A percentile compares a stretch with the other conserved stretches of the same genome.
Evolutionary conservation across 176 grass and related monocot genomes (phyloP).

Genomic region (Oryza nivara): DNA sequence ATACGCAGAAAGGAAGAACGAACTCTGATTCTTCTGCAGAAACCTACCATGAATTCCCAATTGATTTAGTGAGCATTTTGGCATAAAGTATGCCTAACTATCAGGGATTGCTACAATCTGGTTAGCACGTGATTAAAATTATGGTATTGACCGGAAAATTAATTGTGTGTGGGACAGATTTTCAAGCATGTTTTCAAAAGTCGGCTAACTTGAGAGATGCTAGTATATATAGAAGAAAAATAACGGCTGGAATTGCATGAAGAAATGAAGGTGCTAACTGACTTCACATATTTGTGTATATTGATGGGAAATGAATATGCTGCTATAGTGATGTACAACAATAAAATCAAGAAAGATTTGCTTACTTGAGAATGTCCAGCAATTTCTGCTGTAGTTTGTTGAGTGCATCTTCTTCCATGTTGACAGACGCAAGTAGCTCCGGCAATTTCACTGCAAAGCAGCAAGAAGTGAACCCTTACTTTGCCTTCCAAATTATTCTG

Average conservation of each 20-base stretch:
- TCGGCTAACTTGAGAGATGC: neutral
- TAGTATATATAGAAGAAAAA: constrained; percentile 5
- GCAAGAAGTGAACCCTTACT: neutral
- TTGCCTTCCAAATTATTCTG: constrained; percentile 4
- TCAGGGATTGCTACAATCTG: neutral
- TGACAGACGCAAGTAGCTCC: constrained; percentile 84
- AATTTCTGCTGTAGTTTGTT: constrained; percentile 81
- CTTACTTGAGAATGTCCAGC: constrained; percentile 94
- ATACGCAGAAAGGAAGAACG: constrained; percentile 68
- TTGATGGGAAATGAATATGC: constrained; percentile 3
- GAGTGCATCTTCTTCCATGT: constrained; percentile 88
- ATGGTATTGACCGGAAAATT: neutral
- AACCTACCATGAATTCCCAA: constrained; percentile 55
- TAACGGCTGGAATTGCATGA: neutral
- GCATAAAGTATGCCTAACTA: neutral
- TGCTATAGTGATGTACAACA: neutral
- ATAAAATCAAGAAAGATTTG: constrained; percentile 22
- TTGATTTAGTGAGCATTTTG: neutral
- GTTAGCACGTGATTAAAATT: neutral
- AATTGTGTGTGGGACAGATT: neutral
- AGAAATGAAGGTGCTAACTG: neutral
- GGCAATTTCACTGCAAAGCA: constrained; percentile 82
- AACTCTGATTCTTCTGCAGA: constrained; percentile 87
- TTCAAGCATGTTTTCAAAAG: neutral
- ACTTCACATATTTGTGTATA: neutral